phyloP scores from a whole-genome alignment of 495 filamentous ascomycete species.

The Bombardia bombarda region DNA sequence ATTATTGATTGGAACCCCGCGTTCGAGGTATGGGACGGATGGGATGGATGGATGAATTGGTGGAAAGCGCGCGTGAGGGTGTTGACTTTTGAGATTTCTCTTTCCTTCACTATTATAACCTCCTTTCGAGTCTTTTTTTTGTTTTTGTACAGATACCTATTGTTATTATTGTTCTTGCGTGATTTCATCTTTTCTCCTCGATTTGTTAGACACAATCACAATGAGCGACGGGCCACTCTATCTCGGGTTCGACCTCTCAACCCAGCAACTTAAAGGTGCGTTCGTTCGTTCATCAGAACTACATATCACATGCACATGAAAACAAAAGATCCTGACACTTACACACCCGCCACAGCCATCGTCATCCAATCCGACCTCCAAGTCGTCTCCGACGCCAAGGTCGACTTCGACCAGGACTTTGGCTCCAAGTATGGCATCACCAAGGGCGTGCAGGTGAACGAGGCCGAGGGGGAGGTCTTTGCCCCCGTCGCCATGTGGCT shows the following conservation, averaged over 20 bases:
- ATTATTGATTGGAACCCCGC: too few relatives aligned
- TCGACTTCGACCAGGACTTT: constrained; percentile 64
- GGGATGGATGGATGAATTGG: too few relatives aligned
- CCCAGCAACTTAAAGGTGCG: constrained; percentile 86
- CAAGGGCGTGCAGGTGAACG: constrained; percentile 80
- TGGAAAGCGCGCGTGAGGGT: too few relatives aligned
- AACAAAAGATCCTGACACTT: background rate
- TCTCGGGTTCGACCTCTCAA: constrained; percentile 91
- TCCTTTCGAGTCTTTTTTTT: too few relatives aligned
- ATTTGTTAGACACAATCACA: constrained; percentile 3
- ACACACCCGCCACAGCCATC: constrained; percentile 42
- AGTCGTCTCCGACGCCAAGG: constrained; percentile 66
- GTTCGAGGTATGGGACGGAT: too few relatives aligned
- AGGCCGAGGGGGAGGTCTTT: constrained; percentile 76
- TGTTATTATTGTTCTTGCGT: too few relatives aligned
- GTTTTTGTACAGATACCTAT: too few relatives aligned
- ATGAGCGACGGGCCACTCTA: constrained; percentile 60
- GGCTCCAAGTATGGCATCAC: constrained; percentile 73
- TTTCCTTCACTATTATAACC: too few relatives aligned
- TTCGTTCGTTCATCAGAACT: constrained; percentile 1
- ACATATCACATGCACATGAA: constrained; percentile 1
- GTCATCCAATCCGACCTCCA: constrained; percentile 73
- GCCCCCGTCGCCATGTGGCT: constrained; percentile 93
- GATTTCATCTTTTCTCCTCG: too few relatives aligned
- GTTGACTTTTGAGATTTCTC: too few relatives aligned